These are phyloP conservation scores for Picea glauca DNA, from an alignment of 75 land plant genomes.

Conservation along the genomic window DNA sequence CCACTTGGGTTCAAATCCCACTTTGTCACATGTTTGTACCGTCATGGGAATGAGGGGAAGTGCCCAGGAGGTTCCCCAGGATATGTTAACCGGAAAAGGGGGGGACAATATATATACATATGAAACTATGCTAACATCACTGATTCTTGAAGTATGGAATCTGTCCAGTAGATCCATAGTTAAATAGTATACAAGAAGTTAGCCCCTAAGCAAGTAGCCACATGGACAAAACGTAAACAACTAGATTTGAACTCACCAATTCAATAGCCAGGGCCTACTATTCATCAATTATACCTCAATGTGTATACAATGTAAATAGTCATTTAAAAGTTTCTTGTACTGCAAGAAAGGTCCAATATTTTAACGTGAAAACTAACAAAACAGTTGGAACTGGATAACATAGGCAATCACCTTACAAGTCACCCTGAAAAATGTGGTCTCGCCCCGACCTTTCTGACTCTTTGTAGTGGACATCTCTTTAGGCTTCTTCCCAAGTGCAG, in stretches of 20 bases:
- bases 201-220: not conserved
- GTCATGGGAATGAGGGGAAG: too few species aligned
- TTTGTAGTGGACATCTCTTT: slow-evolving; percentile 59
- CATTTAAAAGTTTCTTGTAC: not conserved
- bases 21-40: too few species aligned
- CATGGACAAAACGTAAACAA: not conserved
- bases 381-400: not conserved
- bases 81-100: too few species aligned
- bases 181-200: not conserved
- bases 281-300: not conserved
- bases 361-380: not conserved
- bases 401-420: slow-evolving; percentile 70
- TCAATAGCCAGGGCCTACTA: not conserved
- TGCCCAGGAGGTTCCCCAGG: too few species aligned
- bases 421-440: slow-evolving; percentile 86
- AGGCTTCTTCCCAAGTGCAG: slow-evolving; percentile 80
- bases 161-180: not conserved
- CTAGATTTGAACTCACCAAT: not conserved
- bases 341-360: not conserved
- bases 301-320: not conserved
- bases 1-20: too few species aligned
- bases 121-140: not conserved
- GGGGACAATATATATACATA: not conserved
- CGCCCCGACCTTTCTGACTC: slow-evolving; percentile 77
- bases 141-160: not conserved